Evolutionary conservation across 2,329 filamentous ascomycete genomes (phyloP), one percentile per base, ranked within the genome.

Genomic region (Clarireedia sp.): DNA sequence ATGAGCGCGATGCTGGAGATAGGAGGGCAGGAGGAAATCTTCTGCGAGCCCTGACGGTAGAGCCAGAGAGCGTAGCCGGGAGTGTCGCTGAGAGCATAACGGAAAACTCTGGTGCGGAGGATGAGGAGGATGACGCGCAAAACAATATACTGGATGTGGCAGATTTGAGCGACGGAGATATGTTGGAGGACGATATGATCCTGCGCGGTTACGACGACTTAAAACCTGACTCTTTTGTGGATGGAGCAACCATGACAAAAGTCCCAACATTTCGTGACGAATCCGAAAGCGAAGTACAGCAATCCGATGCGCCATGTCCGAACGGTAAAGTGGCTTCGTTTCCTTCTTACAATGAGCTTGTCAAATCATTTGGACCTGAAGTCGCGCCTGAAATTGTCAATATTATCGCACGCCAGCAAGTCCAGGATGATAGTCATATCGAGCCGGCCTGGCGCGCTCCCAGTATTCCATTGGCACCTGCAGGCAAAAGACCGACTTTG

Each of bases 1-100:
- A 80, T 71, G 77, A 85, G 67, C 71, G 78, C 61, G 74, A 80
- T 72, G 66, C 70, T 41, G 75, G 77, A 26, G 54, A 69, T 44
- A 56, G 62, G 5, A 37, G 44, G 37, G 54, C 57, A 16, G 48
- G 56, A 5, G 57, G 55, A 23, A 51, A 23, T 19, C 60, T 65
- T 24, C 57, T 61, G 2, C 62, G 62, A 3, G 68, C 67, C 2
- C 66, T 70, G 5, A 67, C 69, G 5, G 64, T 62, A 9, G 59
- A 65, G 19, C 66, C 67, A 12, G 63, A 66, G 24, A 57, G 61
- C 26, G 46, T 41, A 16, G 51, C 52, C 23, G 38, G 55, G 38
- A 41, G 38, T n/a, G 8, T n/a, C 7, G 17, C 67, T 9, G 64
- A 66, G 24, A 57, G 61, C 26, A 45, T 44, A 10, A 54, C 55